phyloP scores from a whole-genome alignment of 768 basidiomycete species.

The Melanogaster broomeanus region DNA sequence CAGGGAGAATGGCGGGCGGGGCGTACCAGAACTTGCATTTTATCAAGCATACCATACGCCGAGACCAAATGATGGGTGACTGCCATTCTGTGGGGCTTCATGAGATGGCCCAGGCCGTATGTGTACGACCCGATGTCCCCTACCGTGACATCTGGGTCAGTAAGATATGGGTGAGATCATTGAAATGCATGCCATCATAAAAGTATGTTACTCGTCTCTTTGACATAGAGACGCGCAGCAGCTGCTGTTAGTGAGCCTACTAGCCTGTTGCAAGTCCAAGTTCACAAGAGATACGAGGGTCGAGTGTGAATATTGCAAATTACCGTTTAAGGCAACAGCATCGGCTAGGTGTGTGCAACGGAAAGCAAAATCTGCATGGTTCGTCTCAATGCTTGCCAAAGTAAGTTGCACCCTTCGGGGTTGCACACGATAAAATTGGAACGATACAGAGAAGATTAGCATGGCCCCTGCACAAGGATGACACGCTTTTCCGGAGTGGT shows the following conservation, averaged over 20 bases:
- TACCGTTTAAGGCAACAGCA: too few species aligned
- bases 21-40: conserved; percentile 87
- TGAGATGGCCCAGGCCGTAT: conserved; percentile 87
- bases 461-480: conserved; percentile 99
- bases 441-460: conserved; percentile 99
- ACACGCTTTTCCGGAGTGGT: conserved; percentile 98
- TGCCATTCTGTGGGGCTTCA: conserved; percentile 96
- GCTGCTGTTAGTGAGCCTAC: too few species aligned
- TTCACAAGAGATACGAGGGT: too few species aligned
- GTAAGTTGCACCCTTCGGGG: conserved; percentile 75
- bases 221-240: too few species aligned
- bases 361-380: too few species aligned
- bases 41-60: conserved; percentile 90
- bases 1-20: background rate
- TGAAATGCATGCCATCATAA: conserved; percentile 60
- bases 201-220: conserved; percentile 78
- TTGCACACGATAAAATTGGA: conserved; percentile 99
- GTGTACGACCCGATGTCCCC: conserved; percentile 76
- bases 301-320: too few species aligned
- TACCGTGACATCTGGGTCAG: conserved; percentile 35
- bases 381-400: too few species aligned
- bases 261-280: too few species aligned
- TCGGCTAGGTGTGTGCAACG: too few species aligned
- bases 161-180: background rate
- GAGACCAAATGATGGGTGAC: conserved; percentile 91